A percentile compares a stretch with the other conserved stretches of the same genome.
Evolutionary conservation across 2,329 filamentous ascomycete genomes (phyloP).

Genomic region (Leptoxyphium fumago): DNA sequence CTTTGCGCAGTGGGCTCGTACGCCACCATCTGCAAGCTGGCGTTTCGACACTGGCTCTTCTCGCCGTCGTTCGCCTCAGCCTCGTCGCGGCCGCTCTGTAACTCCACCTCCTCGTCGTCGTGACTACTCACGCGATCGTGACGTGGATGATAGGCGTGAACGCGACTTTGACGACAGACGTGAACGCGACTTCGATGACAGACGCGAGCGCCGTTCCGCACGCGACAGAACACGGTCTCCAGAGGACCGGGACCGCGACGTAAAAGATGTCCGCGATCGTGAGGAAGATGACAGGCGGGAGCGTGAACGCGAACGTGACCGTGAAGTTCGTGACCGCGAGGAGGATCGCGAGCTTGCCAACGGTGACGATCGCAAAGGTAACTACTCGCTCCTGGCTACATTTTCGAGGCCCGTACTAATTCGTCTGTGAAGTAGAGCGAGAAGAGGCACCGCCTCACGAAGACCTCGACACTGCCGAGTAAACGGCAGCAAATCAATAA

Average conservation of each 20-base stretch:
- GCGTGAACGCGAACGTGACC: conserved; percentile 10
- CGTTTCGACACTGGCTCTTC: conserved; percentile 87
- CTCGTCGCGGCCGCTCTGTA: conserved; percentile 31
- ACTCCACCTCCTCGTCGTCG: conserved; percentile 42
- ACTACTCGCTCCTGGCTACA: conserved; percentile 4
- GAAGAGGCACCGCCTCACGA: conserved; percentile 76
- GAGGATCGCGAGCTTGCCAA: conserved; percentile 30
- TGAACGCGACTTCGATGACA: conserved; percentile 50
- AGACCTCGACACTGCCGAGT: conserved; percentile 89
- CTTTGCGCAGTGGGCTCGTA: conserved; percentile 76
- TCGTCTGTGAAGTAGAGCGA: conserved; percentile 25
- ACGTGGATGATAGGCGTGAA: conserved; percentile 48
- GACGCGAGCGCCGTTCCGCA: conserved; percentile 48
- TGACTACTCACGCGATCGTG: conserved; percentile 65
- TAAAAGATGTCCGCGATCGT: conserved; percentile 21
- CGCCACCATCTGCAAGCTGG: conserved; percentile 95
- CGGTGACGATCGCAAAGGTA: conserved; percentile 84
- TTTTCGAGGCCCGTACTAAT: conserved; percentile 9
- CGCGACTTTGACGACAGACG: conserved; percentile 52
- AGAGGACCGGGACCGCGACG: conserved; percentile 48
- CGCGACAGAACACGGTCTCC: conserved; percentile 58
- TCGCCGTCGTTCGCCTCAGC: conserved; percentile 28
- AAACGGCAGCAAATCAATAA: conserved; percentile 9
- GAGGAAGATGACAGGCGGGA: conserved; percentile 33
- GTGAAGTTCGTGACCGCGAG: conserved; percentile 2